Percentiles rank a stretch among this genome's conserved stretches.
Conservation (phyloP, 345 rosid species). For the Moricandia moricandioides region DNA sequence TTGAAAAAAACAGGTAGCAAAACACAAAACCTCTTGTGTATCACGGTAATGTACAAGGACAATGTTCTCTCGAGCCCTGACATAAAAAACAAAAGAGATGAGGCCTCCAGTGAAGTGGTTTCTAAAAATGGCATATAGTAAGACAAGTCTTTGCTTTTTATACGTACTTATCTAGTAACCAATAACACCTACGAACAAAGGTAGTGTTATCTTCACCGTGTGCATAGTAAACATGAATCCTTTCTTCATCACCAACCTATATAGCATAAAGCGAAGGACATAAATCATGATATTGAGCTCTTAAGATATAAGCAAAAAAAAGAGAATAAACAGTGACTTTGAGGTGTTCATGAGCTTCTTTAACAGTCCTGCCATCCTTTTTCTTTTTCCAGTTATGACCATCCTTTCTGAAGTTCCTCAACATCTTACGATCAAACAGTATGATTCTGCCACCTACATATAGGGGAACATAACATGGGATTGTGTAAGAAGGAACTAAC, state of each 20-base stretch:
- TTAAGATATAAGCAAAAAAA: no score
- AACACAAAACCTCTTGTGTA: constrained; percentile 77
- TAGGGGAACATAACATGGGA: neutral
- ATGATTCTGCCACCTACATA: constrained; percentile 69
- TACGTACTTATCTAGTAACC: constrained; percentile 97
- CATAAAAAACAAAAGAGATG: constrained; percentile 6
- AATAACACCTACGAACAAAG: constrained; percentile 97
- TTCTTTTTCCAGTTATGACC: constrained; percentile 99
- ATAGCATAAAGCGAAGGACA: neutral
- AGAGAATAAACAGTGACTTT: constrained; percentile 47
- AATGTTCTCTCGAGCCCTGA: constrained; percentile 75
- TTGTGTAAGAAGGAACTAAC: neutral
- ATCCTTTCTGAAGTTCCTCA: constrained; percentile 95
- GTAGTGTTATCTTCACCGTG: constrained; percentile 90
- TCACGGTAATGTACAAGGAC: constrained; percentile 99
- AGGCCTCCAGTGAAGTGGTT: constrained; percentile 8
- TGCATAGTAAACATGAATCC: constrained; percentile 98
- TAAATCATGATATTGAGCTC: no score
- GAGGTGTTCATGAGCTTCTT: constrained; percentile 98
- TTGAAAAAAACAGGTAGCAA: constrained; percentile 1
- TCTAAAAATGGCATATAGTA: neutral
- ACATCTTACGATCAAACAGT: constrained; percentile 91
- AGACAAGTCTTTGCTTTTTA: constrained; percentile 26
- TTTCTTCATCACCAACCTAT: constrained; percentile 95
- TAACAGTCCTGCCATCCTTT: constrained; percentile 94